Percentiles rank a stretch among this genome's conserved stretches.
Conservation (phyloP, 1,284 basidiomycete genomes). For the Cutaneotrichosporon cyanovorans region DNA sequence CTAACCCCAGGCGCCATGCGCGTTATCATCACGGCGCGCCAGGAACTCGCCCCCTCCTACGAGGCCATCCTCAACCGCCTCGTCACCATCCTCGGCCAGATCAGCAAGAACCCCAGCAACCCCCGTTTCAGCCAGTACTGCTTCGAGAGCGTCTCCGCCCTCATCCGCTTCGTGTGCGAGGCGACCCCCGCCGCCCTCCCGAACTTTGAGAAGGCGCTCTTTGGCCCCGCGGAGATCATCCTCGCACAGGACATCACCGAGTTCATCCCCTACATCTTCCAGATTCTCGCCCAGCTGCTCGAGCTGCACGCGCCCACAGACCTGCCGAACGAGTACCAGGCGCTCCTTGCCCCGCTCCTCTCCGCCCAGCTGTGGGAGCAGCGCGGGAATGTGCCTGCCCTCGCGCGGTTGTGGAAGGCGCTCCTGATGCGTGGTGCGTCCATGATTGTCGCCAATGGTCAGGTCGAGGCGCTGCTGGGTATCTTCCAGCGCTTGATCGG, state of each 20-base stretch:
- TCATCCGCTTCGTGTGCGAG: constrained; percentile 78
- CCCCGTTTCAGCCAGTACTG: constrained; percentile 96
- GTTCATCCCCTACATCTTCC: constrained; percentile 96
- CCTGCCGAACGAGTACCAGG: constrained; percentile 70
- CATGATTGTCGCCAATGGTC: constrained; percentile 64
- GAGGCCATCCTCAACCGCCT: constrained; percentile 66
- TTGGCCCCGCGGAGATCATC: constrained; percentile 80
- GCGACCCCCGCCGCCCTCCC: constrained; percentile 60
- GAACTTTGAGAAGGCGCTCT: constrained; percentile 73
- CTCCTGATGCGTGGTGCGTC: constrained; percentile 67
- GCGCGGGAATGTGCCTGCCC: constrained; percentile 89
- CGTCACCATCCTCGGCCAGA: constrained; percentile 72
- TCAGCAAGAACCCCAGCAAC: constrained; percentile 93
- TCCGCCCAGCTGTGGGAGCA: constrained; percentile 86
- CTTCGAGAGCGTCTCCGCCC: constrained; percentile 87
- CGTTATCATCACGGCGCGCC: constrained; percentile 79
- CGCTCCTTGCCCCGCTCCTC: constrained; percentile 73
- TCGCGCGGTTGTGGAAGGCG: constrained; percentile 80
- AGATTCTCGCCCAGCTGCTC: constrained; percentile 92
- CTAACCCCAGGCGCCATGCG: constrained; percentile 70
- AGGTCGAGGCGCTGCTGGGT: constrained; percentile 72
- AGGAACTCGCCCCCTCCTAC: constrained; percentile 63
- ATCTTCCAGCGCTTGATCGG: constrained; percentile 88
- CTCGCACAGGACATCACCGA: constrained; percentile 89
- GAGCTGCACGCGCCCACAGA: constrained; percentile 59